phyloP scores from a whole-genome alignment of 2,329 filamentous ascomycete species.

The Clarireedia monteithiana region DNA sequence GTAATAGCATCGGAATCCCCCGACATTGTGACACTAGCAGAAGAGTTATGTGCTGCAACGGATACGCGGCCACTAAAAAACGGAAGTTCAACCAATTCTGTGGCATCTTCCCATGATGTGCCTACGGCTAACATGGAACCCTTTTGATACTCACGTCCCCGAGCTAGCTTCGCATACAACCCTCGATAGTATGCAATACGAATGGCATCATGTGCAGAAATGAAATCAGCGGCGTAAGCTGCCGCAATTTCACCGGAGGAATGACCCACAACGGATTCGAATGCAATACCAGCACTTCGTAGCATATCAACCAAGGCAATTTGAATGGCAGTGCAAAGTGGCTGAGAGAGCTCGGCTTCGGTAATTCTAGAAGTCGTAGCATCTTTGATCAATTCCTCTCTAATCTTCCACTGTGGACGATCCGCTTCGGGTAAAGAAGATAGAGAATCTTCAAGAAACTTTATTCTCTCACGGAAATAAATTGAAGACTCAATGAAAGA shows the following conservation, averaged over 20 bases:
- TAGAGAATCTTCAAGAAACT: constrained; percentile 2
- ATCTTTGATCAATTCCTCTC: constrained; percentile 31
- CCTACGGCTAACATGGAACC: constrained; percentile 24
- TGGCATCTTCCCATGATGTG: constrained; percentile 14
- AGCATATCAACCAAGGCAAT: constrained; percentile 38
- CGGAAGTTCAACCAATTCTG: constrained; percentile 9
- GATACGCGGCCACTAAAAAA: constrained; percentile 3
- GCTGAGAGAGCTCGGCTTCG: constrained; percentile 27
- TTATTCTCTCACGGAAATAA: constrained; percentile 5
- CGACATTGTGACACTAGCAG: constrained; percentile 20
- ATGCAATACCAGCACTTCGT: constrained; percentile 32
- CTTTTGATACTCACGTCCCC: constrained; percentile 1
- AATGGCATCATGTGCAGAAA: constrained; percentile 28
- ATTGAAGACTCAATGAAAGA: constrained; percentile 20
- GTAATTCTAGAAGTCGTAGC: constrained; percentile 26
- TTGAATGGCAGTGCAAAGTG: constrained; percentile 39
- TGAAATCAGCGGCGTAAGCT: constrained; percentile 33
- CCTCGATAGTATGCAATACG: constrained; percentile 16
- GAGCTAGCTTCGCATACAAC: constrained; percentile 10
- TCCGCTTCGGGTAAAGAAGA: constrained; percentile 3
- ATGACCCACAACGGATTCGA: constrained; percentile 35
- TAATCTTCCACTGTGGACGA: constrained; percentile 9
- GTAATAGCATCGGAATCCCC: constrained; percentile 17
- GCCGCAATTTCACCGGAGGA: constrained; percentile 25
- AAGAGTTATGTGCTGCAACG: constrained; percentile 26